phyloP scores from a whole-genome alignment of 306 rosid species.

The Sechiopsis laciniata region DNA sequence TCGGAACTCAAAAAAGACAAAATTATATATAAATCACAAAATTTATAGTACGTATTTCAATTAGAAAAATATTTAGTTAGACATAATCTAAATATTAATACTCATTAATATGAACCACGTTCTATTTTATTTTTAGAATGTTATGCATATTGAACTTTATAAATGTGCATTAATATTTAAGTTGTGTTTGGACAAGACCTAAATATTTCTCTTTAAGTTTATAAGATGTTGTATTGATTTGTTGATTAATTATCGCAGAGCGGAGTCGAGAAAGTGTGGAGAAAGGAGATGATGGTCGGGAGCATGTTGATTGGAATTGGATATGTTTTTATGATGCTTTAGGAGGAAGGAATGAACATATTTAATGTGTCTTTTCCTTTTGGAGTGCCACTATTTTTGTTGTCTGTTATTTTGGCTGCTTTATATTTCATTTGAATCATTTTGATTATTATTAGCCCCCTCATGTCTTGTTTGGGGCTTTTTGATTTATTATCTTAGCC shows the following conservation, averaged over 20 bases:
- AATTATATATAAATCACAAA: no score
- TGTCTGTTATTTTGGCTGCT: background rate
- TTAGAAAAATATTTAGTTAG: no score
- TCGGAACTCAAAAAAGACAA: no score
- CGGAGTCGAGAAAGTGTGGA: constrained; percentile 59
- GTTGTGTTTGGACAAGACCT: no score
- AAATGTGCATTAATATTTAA: no score
- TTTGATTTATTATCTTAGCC: background rate
- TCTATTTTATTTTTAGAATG: no score
- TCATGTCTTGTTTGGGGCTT: constrained; percentile 17
- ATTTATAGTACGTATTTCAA: no score
- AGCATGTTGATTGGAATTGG: constrained; percentile 51
- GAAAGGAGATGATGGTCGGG: constrained; percentile 50
- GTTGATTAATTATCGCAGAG: constrained; percentile 41
- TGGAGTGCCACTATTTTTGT: background rate
- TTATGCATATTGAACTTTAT: no score
- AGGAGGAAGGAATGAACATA: background rate
- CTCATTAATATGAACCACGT: no score
- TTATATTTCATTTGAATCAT: background rate
- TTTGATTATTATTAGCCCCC: constrained; percentile 11
- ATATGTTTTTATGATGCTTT: constrained; percentile 41
- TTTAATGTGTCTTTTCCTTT: background rate
- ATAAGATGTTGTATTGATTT: no score
- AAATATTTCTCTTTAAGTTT: no score
- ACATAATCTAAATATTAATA: no score